Evolutionary conservation across 768 basidiomycete genomes (phyloP).

Genomic region (Bullera alba): DNA sequence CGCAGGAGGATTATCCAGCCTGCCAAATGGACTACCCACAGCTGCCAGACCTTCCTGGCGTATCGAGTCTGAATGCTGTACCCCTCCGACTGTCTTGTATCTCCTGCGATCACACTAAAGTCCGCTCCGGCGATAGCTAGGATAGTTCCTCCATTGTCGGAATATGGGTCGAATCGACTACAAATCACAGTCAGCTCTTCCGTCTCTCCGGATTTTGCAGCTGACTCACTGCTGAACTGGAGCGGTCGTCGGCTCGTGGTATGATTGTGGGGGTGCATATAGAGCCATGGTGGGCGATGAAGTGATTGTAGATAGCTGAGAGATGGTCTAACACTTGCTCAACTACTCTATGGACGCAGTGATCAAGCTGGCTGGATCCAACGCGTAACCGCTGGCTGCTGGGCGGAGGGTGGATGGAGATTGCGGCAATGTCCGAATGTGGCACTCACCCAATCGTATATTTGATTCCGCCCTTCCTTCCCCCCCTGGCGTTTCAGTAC

Average conservation of each 20-base stretch:
- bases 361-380: too few relatives aligned
- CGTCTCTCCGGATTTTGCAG: neutral
- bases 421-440: neutral
- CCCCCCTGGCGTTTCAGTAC: slow-evolving; percentile 5
- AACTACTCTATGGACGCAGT: too few relatives aligned
- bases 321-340: neutral
- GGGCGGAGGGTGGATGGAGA: slow-evolving; percentile 2
- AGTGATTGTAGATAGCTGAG: neutral
- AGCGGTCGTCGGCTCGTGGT: slow-evolving; percentile 23
- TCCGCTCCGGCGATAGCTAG: slow-evolving; percentile 82
- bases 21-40: slow-evolving; percentile 55
- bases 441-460: neutral
- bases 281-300: slow-evolving; percentile 25
- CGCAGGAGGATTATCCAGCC: neutral
- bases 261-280: slow-evolving; percentile 18
- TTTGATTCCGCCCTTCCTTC: slow-evolving; percentile 5
- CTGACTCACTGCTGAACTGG: slow-evolving; percentile 34
- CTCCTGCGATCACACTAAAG: slow-evolving; percentile 90
- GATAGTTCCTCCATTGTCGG: slow-evolving; percentile 91
- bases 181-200: neutral
- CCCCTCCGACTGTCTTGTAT: slow-evolving; percentile 95
- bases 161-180: slow-evolving; percentile 71
- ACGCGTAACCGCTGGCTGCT: neutral
- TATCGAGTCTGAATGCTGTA: slow-evolving; percentile 97
- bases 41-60: slow-evolving; percentile 85